Evolutionary conservation across 2,329 filamentous ascomycete species (phyloP), one percentile per base, ranked within the genome.

Genomic region (Sordariomycetes sp.): DNA sequence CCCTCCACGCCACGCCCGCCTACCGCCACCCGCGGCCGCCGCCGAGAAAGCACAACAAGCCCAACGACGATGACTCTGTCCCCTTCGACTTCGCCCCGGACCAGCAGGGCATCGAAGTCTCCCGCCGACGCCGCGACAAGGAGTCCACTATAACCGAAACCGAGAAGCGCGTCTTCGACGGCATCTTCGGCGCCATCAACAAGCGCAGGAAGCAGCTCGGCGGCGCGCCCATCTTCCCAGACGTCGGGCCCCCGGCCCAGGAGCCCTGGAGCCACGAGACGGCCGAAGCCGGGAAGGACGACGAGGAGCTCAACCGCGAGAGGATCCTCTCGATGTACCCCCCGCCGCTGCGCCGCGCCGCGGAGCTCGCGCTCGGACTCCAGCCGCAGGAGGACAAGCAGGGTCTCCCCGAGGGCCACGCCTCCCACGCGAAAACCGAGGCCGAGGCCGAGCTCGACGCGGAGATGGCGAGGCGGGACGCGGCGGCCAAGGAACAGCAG

Each of bases 131-230:
- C 51, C 24, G 55, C 2, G 18, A 12, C 32, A 59, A 52, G 62
- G 34, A 59, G 61, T 76, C 76, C 3, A 86, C 82, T 5, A 82
- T 86, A 54, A 87, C 83, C 0, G 77, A 78, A 0, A 66, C 72
- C 0, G 83, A 87, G 65, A 75, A 79, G 32, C 72, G 75, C 55
- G 80, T 86, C 56, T 87, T 87, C 63, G 73, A 76, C 56, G 75
- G 83, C 57, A 85, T 86, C 52, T 78, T 79, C 53, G 69, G 73
- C 52, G 72, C 75, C 35, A 74, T 76, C 14, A 60, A 62, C 34
- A 58, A 37, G 28, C 54, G 59, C 12, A 55, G 59, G 54, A 55
- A 54, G 43, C 50, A 58, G n/a, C 16, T 57, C 3, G 25, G 48
- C 58, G 24, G 12, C 32, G 35, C 14, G 8, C 34, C 24, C 34